Evolutionary conservation across 2,329 filamentous ascomycete genomes (phyloP), one percentile per base, ranked within the genome.

Genomic region (Alternaria incomplexa): DNA sequence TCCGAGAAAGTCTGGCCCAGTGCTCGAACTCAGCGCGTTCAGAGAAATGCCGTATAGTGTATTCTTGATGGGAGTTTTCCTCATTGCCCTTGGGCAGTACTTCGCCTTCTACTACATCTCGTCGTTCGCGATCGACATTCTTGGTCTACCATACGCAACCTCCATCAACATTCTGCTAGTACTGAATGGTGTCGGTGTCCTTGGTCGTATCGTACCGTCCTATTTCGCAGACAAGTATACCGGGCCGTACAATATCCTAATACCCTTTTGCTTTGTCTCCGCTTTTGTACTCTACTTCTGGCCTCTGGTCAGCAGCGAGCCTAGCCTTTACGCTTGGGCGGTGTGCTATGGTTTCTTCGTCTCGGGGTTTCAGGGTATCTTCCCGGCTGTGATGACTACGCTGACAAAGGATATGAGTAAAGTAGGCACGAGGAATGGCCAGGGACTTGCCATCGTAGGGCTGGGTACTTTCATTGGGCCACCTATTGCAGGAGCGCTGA

Each of bases 121-220:
- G 1, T 70, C 76, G 0, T 83, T 79, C 60, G 80, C 77, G 7
- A 70, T 79, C 15, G 74, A 83, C 17, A 72, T 82, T 20, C 76
- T 87, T 7, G 73, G 79, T 48, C 81, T 88, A 59, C 80, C 82
- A 15, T 83, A 85, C 32, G 78, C 79, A 6, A 81, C 85, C 6
- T 85, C 85, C 3, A 83, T 88, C 62, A 83, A 83, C 25, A 78
- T 90, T 3, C 81, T 90, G 1, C 79, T 90, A 48, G 83, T 89
- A 17, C 82, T 85, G 13, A 89, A 89, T 64, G 86, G 82, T 9
- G 78, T 88, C 15, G 87, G 87, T 1, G 81, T 89, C 4, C 73
- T 86, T 0, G 82, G 84, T n/a, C 86, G 88, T 0, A 75, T 87
- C 1, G 66, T 88, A 1, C 83, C 85, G 0, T 85, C 84, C 12